Evolutionary conservation across 495 filamentous ascomycete genomes (phyloP).

Genomic region (Hypoxylon perforatum): DNA sequence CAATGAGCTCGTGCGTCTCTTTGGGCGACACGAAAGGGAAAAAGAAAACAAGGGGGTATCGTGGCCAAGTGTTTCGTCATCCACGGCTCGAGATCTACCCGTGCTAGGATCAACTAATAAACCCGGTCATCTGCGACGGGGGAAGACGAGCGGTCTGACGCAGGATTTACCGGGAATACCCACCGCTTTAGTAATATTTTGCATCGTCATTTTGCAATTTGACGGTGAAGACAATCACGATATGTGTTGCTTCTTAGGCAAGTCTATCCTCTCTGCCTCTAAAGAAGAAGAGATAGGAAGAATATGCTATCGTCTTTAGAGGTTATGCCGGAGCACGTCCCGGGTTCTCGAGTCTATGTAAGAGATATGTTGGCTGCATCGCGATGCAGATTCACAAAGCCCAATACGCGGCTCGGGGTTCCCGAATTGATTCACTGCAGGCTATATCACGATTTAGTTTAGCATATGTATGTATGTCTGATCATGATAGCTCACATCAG

Average conservation of each 20-base stretch:
- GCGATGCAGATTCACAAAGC: not conserved
- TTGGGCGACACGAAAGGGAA: constrained; percentile 14
- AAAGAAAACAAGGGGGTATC: constrained; percentile 37
- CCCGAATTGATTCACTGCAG: not conserved
- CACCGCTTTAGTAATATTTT: constrained; percentile 39
- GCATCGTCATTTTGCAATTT: constrained; percentile 13
- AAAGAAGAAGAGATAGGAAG: no score
- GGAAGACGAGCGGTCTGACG: constrained; percentile 39
- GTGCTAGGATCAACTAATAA: constrained; percentile 30
- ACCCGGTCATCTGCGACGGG: constrained; percentile 27
- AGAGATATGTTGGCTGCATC: not conserved
- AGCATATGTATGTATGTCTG: no score
- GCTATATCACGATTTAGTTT: no score
- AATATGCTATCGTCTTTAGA: no score
- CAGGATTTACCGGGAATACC: constrained; percentile 22
- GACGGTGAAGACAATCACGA: constrained; percentile 32
- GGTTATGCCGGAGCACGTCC: no score
- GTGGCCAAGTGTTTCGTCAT: constrained; percentile 44
- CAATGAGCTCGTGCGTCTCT: not conserved
- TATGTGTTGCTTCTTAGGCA: constrained; percentile 2
- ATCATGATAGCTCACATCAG: not conserved
- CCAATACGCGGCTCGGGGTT: not conserved
- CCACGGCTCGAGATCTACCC: constrained; percentile 44
- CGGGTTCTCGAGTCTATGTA: not conserved
- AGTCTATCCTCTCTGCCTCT: constrained; percentile 5